Evolutionary conservation across 148 eudicot genomes (phyloP), one percentile per base, ranked within the genome.

Genomic region (Tetragonia tetragonoides): DNA sequence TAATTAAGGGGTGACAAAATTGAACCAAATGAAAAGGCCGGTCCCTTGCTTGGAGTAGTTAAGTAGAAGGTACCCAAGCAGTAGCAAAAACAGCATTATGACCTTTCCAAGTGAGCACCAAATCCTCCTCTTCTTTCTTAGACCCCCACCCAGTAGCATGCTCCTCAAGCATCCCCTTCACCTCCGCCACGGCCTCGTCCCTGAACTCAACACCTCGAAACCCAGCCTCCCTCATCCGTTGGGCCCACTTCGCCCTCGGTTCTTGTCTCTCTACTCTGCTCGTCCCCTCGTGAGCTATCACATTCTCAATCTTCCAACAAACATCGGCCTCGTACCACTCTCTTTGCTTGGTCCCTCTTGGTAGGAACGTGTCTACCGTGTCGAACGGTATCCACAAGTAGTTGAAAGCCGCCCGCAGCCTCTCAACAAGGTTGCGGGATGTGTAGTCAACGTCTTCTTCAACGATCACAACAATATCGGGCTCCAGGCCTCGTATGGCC

Each of bases 121-220:
- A 81, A 81, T 93, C 87, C 1, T 91, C 91, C 4, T 95, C 94
- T 72, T 93, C 97, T 83, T 81, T 95, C 90, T 95, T 95, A 46
- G 92, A 78, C 44, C 97, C 99, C 99, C 99, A 95, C 12, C 99
- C 99, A 10, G 91, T 93, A 21, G 91, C 97, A 82, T 95, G 97
- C 80, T 93, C 99, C 47, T 91, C 93, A 3, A 95, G 85, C 97
- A 95, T 88, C 51, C 74, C 74, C 75, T 89, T 93, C 82, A 95
- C 94, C 78, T 93, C 97, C 2, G 73, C 54, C 72, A 80, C 74
- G 34, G 89, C 84, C 18, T 91, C 97, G 21, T 87, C 97, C 20
- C 86, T 84, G n/a, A 89, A 82, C 12, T 71, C 79, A 18, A 86
- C 80, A 18, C 86, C 87, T 2, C 82, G 56, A 76, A 95, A 95